A percentile compares a stretch with the other conserved stretches of the same genome.
Conservation (phyloP, 1,284 basidiomycete genomes). For the Marasmius tenuissimus region DNA sequence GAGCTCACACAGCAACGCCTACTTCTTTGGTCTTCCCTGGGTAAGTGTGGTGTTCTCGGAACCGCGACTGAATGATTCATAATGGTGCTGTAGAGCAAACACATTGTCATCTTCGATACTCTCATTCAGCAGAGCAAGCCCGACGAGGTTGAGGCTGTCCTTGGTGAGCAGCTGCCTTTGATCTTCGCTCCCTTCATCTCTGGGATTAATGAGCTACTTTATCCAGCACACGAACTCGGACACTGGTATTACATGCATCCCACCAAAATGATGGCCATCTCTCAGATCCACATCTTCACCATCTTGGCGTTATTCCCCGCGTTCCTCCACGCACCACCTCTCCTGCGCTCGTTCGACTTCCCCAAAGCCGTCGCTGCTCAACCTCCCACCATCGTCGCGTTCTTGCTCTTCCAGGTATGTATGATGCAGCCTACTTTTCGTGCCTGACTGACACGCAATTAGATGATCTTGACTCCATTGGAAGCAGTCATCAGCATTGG, state of each 20-base stretch:
- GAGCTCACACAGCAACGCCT: constrained; percentile 92
- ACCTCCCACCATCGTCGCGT: constrained; percentile 87
- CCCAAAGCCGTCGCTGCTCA: constrained; percentile 58
- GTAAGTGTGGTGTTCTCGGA: constrained; percentile 36
- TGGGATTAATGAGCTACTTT: not conserved
- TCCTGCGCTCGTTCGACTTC: constrained; percentile 90
- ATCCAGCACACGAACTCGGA: constrained; percentile 86
- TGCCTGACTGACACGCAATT: constrained; percentile 6
- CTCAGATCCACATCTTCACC: constrained; percentile 85
- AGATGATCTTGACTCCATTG: constrained; percentile 83
- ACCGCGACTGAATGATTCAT: not conserved
- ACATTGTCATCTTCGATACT: constrained; percentile 97
- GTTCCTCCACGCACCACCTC: constrained; percentile 84
- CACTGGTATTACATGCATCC: constrained; percentile 94
- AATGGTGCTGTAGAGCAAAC: constrained; percentile 59
- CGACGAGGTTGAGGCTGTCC: constrained; percentile 88
- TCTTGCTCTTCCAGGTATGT: constrained; percentile 79
- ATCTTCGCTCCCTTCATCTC: not conserved
- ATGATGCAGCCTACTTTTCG: not conserved
- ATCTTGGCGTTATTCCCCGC: constrained; percentile 90
- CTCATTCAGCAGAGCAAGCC: constrained; percentile 88
- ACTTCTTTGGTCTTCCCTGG: constrained; percentile 94
- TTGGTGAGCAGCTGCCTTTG: constrained; percentile 34
- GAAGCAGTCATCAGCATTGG: constrained; percentile 77
- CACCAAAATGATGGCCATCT: constrained; percentile 82